phyloP scores from a whole-genome alignment of 129 eudicot genomes.

The Lonicera japonica region DNA sequence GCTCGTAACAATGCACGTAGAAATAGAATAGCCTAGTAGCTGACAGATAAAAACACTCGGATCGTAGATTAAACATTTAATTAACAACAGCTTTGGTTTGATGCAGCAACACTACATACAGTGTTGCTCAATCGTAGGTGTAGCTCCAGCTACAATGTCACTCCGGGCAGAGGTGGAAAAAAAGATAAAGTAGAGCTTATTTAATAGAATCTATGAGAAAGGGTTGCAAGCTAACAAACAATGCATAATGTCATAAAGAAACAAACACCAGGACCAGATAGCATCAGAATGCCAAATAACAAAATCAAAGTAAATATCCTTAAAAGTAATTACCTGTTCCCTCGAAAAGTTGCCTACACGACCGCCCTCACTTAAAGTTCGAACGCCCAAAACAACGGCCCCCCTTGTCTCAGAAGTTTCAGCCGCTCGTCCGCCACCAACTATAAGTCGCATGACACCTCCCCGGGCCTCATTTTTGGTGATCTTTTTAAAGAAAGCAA shows the following conservation, averaged over 20 bases:
- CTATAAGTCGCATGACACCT: constrained; percentile 98
- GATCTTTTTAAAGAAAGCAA: constrained; percentile 35
- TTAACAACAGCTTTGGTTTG: not conserved
- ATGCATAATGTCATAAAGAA: not conserved
- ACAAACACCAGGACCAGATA: not conserved
- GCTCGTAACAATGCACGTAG: not conserved
- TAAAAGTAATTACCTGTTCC: constrained; percentile 63
- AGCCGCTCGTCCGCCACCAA: constrained; percentile 97
- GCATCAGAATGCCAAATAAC: not conserved
- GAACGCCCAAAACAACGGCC: constrained; percentile 90
- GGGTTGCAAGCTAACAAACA: no score
- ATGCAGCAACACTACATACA: not conserved
- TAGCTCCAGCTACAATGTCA: not conserved
- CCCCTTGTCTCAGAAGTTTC: constrained; percentile 74
- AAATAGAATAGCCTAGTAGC: not conserved
- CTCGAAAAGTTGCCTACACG: constrained; percentile 94
- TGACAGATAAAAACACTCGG: not conserved
- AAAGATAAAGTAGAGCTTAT: no score
- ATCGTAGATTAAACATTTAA: not conserved
- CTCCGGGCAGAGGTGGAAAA: no score
- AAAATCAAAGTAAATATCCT: not conserved
- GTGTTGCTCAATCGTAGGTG: not conserved
- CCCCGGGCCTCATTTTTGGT: constrained; percentile 73
- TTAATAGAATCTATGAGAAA: no score
- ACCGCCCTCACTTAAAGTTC: constrained; percentile 98